Percentiles rank a stretch among this genome's conserved stretches.
Evolutionary conservation across 768 basidiomycete species (phyloP).

Genomic region (Phaffia tasmanica): DNA sequence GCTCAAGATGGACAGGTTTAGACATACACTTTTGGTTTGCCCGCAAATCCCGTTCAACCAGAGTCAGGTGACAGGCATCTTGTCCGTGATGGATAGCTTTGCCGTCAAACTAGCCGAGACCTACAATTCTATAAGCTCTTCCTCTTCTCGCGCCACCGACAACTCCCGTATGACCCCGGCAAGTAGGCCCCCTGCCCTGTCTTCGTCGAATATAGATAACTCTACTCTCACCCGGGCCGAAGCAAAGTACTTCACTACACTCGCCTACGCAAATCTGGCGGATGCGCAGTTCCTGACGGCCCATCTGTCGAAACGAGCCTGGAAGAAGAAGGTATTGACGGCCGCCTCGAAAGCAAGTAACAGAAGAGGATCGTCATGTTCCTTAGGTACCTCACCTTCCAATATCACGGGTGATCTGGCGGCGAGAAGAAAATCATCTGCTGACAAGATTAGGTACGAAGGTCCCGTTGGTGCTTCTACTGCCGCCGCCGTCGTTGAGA

Average conservation of each 20-base stretch:
- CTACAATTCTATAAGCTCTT: not conserved
- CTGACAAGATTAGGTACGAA: not conserved
- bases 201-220: too few species aligned
- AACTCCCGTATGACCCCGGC: not conserved
- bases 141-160: not conserved
- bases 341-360: not conserved
- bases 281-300: slow-evolving; percentile 21
- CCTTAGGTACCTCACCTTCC: too few species aligned
- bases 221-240: not conserved
- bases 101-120: not conserved
- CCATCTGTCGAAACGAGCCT: slow-evolving; percentile 22
- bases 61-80: slow-evolving; percentile 5
- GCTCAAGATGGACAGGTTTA: slow-evolving; percentile 19
- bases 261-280: slow-evolving; percentile 15
- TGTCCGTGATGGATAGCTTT: slow-evolving; percentile 9
- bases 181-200: not conserved
- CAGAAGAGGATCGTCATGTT: not conserved
- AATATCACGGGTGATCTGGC: not conserved
- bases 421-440: not conserved
- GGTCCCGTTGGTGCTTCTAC: not conserved
- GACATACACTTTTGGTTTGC: slow-evolving; percentile 12
- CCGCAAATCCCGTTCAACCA: slow-evolving; percentile 19
- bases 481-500: too few species aligned
- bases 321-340: not conserved
- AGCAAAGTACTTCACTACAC: slow-evolving; percentile 3